Evolutionary conservation across 2,329 filamentous ascomycete genomes (phyloP).

Genomic region (Aspergillus niger): DNA sequence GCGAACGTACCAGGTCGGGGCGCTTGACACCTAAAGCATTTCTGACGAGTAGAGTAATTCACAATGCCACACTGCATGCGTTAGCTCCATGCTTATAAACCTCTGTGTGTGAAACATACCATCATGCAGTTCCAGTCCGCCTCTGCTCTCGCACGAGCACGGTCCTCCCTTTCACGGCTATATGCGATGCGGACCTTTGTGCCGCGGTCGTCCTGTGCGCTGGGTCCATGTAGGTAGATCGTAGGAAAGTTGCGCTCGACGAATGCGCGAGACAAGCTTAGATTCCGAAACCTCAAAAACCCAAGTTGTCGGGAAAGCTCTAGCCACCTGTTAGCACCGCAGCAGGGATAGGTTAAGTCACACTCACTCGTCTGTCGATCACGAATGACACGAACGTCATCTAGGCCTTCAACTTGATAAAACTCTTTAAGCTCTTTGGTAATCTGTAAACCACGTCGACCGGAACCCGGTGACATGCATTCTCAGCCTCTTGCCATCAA

Average conservation of each 20-base stretch:
- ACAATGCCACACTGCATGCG: constrained; percentile 53
- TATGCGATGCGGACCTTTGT: constrained; percentile 55
- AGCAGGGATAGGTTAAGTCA: not conserved
- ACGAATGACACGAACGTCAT: constrained; percentile 60
- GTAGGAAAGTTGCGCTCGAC: constrained; percentile 55
- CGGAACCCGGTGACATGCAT: constrained; percentile 39
- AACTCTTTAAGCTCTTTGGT: constrained; percentile 56
- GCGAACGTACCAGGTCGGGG: constrained; percentile 52
- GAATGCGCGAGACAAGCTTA: constrained; percentile 55
- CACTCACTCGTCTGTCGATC: constrained; percentile 59
- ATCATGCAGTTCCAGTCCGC: constrained; percentile 61
- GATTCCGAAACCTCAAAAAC: constrained; percentile 56
- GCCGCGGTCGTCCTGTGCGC: constrained; percentile 42
- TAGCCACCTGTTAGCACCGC: constrained; percentile 29
- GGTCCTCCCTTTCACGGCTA: constrained; percentile 56
- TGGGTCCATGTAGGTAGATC: constrained; percentile 53
- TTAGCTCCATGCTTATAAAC: not conserved
- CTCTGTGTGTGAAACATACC: constrained; percentile 35
- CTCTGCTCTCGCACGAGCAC: constrained; percentile 49
- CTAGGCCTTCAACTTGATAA: constrained; percentile 55
- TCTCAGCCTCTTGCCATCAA: constrained; percentile 44
- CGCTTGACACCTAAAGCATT: constrained; percentile 62
- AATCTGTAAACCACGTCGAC: constrained; percentile 53
- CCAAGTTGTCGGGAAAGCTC: constrained; percentile 59
- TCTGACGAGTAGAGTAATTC: constrained; percentile 59